Percentiles rank a stretch among this genome's conserved stretches.
Conservation (phyloP, 495 filamentous ascomycete species). For the Neurospora discreta region DNA sequence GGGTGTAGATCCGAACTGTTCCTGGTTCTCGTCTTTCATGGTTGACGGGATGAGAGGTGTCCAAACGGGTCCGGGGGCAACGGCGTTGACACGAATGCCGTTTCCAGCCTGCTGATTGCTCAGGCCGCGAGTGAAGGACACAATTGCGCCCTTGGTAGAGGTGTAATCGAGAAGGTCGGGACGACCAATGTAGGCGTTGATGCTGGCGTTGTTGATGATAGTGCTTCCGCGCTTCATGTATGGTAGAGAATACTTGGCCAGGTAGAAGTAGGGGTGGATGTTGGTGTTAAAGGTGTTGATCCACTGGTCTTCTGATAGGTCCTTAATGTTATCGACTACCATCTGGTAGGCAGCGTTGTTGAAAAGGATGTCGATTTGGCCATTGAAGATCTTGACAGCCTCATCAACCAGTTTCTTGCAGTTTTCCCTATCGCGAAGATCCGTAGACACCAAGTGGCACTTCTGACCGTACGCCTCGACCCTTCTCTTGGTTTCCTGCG, state of each 20-base stretch:
- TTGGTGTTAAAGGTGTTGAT: conserved; percentile 62
- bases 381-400: conserved; percentile 51
- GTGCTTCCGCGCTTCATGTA: conserved; percentile 66
- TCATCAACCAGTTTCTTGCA: conserved; percentile 60
- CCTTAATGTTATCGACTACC: conserved; percentile 59
- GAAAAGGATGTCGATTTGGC: conserved; percentile 59
- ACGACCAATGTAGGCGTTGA: conserved; percentile 76
- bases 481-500: conserved; percentile 56
- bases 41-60: conserved; percentile 73
- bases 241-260: conserved; percentile 66
- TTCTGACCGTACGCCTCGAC: conserved; percentile 55
- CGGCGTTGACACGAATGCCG: conserved; percentile 71
- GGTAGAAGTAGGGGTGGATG: conserved; percentile 63
- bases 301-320: conserved; percentile 76
- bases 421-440: conserved; percentile 51
- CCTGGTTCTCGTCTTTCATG: conserved; percentile 58
- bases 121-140: conserved; percentile 69
- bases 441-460: conserved; percentile 48
- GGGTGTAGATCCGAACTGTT: conserved; percentile 57
- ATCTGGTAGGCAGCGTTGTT: conserved; percentile 76
- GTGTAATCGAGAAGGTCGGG: conserved; percentile 82
- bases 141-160: conserved; percentile 70
- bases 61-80: conserved; percentile 78
- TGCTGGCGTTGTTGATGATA: conserved; percentile 74
- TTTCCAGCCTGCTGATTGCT: conserved; percentile 61